A percentile compares a stretch with the other conserved stretches of the same genome.
Conservation (phyloP, 768 basidiomycete species). For the Hygrocybe punicea region DNA sequence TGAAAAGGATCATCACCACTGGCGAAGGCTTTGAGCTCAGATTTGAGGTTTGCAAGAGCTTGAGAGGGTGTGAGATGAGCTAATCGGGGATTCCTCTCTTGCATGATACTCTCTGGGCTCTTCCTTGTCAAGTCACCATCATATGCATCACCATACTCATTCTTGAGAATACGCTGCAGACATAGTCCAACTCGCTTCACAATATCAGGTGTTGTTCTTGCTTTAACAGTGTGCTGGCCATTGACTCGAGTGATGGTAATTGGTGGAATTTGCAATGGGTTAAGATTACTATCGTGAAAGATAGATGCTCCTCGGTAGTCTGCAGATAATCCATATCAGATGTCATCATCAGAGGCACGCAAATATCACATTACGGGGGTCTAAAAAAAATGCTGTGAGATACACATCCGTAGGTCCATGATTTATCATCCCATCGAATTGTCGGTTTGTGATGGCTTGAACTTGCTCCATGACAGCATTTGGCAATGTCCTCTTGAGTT, state of each 20-base stretch:
- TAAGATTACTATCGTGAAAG: slow-evolving; percentile 8
- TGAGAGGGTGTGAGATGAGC: slow-evolving; percentile 8
- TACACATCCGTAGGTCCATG: slow-evolving; percentile 29
- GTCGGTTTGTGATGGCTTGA: slow-evolving; percentile 25
- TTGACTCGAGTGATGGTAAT: not conserved
- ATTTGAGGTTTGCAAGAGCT: slow-evolving; percentile 8
- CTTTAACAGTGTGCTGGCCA: not conserved
- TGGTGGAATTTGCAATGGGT: slow-evolving; percentile 7
- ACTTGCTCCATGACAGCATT: slow-evolving; percentile 16
- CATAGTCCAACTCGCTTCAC: slow-evolving; percentile 4
- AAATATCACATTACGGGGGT: slow-evolving; percentile 27
- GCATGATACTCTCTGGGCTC: slow-evolving; percentile 5
- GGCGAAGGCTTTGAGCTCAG: slow-evolving; percentile 16
- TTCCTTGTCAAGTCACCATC: slow-evolving; percentile 4
- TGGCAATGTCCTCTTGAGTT: not conserved
- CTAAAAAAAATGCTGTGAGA: slow-evolving; percentile 30
- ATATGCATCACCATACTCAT: slow-evolving; percentile 8
- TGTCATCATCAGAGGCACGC: not conserved
- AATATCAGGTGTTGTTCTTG: not conserved
- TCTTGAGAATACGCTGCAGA: slow-evolving; percentile 1
- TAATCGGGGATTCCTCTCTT: slow-evolving; percentile 11
- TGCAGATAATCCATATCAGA: not conserved
- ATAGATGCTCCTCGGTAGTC: slow-evolving; percentile 9
- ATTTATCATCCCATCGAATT: slow-evolving; percentile 31
- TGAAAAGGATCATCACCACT: slow-evolving; percentile 17